Base-by-base conservation (phyloP, 208 protist genomes). In the Acanthamoeba rhysodes region DNA sequence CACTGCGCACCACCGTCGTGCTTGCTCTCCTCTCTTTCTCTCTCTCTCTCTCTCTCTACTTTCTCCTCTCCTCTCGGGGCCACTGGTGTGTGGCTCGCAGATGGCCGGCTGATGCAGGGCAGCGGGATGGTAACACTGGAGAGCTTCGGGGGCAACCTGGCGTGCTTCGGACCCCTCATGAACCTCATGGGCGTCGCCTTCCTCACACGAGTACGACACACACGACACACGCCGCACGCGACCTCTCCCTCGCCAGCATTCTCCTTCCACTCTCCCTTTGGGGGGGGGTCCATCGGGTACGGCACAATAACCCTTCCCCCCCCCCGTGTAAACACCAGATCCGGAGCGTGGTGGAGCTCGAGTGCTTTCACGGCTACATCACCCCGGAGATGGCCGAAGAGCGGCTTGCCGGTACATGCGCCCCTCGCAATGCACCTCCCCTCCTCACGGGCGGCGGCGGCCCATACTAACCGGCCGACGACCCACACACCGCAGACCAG, bases 311-410 rank as follows among this genome's bases (percentile, higher is more conserved):
- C 1, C 4, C 70, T 88, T 4, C 50, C 50, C 50, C 50, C 50
- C 50, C 50, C 50, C 50, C 50, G 50, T 12, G n/a, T n/a, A 41
- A 41, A 41, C 32, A 24, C 0, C 41, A 88, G 80, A 29, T 88
- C 5, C 53, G 53, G 12, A 88, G 14, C 48, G 53, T 88, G 10
- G 53, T 88, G 37, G 53, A 88, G 45, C 80, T 64, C n/a, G 48
- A 53, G 53, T 88, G 41, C 48, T 88, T 88, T 41, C 80, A 88
- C n/a, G 80, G 80, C 41, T 53, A 88, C 80, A 88, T 88, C n/a
- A 64, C 80, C 27, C 48, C 80, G 9, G 80, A 53, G 48, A 88
- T 64, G 80, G 80, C 80, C n/a, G 80, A 88, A 34, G 80, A 88
- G 53, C 80, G 80, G 24, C 53, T 88, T 72, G 66, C 66, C n/a